Evolutionary conservation across 352 stramenopile genomes (phyloP), one percentile per base, ranked within the genome.

Genomic region (Detonula confervacea): DNA sequence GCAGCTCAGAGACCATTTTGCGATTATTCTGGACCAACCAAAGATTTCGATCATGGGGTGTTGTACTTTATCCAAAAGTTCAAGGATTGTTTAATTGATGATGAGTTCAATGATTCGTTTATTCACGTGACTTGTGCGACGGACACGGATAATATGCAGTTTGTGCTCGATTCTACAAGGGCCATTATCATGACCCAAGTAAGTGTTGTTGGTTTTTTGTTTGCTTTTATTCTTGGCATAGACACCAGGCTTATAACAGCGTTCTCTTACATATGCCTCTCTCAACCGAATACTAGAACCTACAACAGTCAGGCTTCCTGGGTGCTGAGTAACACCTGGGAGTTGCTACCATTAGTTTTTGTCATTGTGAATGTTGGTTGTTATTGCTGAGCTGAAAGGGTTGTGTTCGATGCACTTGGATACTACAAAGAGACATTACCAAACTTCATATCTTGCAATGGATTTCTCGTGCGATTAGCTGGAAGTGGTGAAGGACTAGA

Each of bases 91-190:
- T 70, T 94, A 51, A 91, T 90, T 68, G 89, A 92, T 70, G 88
- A 92, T 78, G 90, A 95, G 37, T 92, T 93, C 63, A 93, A 91
- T 67, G 90, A 93, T 52, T 93, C 97, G 42, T 98, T 98, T 88
- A 95, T 97, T 83, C 95, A 98, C 89, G 95, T 98, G 30, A 98
- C 96, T 49, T 98, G 95, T 91, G 96, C 96, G 29, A 98, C 96
- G 3, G 96, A 98, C 92, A 98, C 96, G 49, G 95, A 98, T 81
- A 98, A 98, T 82, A 96, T 94, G 87, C 85, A 94, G 71, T 94
- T 94, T 77, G 89, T 94, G 12, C 65, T 94, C 24, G 89, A 94
- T 81, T 91, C 89, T 46, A 92, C 89, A 9, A 76, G 89, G 81
- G 92, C 89, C 70, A 94, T 94, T 61, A 94, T 94, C 25, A 94